These are phyloP conservation scores for Cyanidiococcus yangmingshanensis DNA, from an alignment of 23 red algal species.

Conservation along the genomic window DNA sequence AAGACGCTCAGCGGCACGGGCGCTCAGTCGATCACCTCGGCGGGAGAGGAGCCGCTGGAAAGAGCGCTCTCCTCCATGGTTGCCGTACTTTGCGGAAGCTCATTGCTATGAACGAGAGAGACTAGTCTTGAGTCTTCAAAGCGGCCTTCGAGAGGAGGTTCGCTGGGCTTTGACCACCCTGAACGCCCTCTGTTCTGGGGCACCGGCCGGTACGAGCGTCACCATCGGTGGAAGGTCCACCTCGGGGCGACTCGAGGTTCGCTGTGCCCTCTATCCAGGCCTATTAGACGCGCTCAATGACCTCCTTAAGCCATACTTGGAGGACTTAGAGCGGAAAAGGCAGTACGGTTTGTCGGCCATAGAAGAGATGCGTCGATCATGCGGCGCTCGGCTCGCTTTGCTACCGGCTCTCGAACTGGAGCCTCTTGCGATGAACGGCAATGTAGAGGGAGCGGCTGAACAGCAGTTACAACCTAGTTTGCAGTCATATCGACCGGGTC, in stretches of 20 bases:
- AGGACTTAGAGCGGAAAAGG: conserved; percentile 37
- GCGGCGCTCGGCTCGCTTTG: conserved; percentile 22
- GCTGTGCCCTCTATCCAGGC: conserved; percentile 49
- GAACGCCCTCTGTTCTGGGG: conserved; percentile 46
- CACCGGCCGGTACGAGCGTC: conserved; percentile 13
- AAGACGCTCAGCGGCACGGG: neutral
- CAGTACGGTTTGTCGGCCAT: conserved; percentile 31
- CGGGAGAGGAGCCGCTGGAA: neutral
- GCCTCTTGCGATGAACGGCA: conserved; percentile 20
- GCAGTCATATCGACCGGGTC: conserved; percentile 36
- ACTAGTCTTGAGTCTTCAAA: conserved; percentile 54
- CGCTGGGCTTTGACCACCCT: conserved; percentile 69
- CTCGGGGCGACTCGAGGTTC: conserved; percentile 23
- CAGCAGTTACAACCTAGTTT: conserved; percentile 21
- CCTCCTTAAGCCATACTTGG: conserved; percentile 47
- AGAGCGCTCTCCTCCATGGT: conserved; percentile 3
- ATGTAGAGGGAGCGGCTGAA: conserved; percentile 13
- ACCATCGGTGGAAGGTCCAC: neutral
- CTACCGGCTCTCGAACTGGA: conserved; percentile 27
- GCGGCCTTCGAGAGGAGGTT: conserved; percentile 52
- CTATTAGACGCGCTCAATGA: conserved; percentile 61
- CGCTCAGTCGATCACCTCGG: neutral
- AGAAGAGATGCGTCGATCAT: conserved; percentile 22
- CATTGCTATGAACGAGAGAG: conserved; percentile 41
- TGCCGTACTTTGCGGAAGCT: conserved; percentile 30